Base-by-base conservation (phyloP, 768 basidiomycete species). In the Pleurotus platypus region DNA sequence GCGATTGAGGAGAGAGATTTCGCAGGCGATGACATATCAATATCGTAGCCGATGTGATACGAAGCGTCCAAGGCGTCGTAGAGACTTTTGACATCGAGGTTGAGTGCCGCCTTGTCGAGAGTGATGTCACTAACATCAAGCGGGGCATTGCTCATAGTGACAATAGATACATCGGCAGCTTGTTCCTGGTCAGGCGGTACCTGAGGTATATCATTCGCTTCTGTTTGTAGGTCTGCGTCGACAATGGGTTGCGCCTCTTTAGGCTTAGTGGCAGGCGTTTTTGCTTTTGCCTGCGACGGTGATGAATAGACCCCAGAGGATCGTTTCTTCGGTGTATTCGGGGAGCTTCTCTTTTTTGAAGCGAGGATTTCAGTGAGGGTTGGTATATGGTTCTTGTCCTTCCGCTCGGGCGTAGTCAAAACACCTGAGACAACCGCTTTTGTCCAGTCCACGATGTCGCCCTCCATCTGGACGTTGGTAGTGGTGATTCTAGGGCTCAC, bases 1-100 rank as follows among this genome's bases (percentile, higher is more conserved):
- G 55, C 55, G 24, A 56, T 56, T 5, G 55, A 56, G n/a, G 55
- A 56, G 43, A 56, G 55, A 0, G 55, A 56, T 46, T 56, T 56
- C 18, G 55, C 46, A 3, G 55, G 55, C 7, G 55, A 56, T 9
- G 55, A 47, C 15, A 54, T 15, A 24, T 54, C 51, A 5, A 54
- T 39, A 15, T 54, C 51, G 24, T 54, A 54, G 12, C 18, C 37
- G n/a, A 40, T 26, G 26, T 50, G 30, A 13, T 35, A 15, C 20
- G 49, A 27, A 12, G 20, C n/a, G 38, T 50, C 27, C 26, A 50
- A 27, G 4, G 49, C 26, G 5, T 30, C 49, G 27, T 15, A 35
- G 26, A 50, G 26, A 27, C 37, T 30, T 20, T 50, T 50, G n/a
- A 20, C 30, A 30, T 12, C 11, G 13, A 50, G 49, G 16, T 50